Conservation (phyloP, 257 asterid species). For the Solanum ossicruentum region DNA sequence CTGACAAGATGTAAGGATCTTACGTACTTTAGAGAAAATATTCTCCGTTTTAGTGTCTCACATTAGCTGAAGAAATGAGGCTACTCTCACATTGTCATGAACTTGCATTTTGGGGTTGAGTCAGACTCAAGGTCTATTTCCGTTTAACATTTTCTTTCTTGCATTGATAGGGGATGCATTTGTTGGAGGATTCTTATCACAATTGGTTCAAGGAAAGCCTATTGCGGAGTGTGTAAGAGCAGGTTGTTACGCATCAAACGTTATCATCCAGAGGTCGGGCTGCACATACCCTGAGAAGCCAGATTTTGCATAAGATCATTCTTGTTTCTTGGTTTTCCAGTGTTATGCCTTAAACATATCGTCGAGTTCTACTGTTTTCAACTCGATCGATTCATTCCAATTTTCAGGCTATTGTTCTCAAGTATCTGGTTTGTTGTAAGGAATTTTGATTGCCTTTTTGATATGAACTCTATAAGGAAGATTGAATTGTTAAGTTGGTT, state of each 20-base stretch:
- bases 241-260: conserved; percentile 72
- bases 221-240: conserved; percentile 64
- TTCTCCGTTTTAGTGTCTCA: not conserved
- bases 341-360: not conserved
- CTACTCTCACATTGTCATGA: not conserved
- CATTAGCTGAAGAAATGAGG: not conserved
- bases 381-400: not conserved
- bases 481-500: not conserved
- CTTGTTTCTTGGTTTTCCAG: not conserved
- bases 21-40: not conserved
- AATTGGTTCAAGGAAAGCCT: conserved; percentile 52
- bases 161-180: conserved; percentile 55
- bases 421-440: not conserved
- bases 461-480: not conserved
- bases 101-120: not conserved
- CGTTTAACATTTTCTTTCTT: not conserved
- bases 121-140: not conserved
- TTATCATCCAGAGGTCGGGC: conserved; percentile 76
- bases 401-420: not conserved
- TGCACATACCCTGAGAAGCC: conserved; percentile 89
- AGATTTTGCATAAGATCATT: conserved; percentile 29
- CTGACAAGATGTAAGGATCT: not conserved
- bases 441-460: not conserved
- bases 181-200: conserved; percentile 79
- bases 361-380: not conserved